Evolutionary conservation across 2,329 filamentous ascomycete genomes (phyloP).

Genomic region (Ramularia endophylla): DNA sequence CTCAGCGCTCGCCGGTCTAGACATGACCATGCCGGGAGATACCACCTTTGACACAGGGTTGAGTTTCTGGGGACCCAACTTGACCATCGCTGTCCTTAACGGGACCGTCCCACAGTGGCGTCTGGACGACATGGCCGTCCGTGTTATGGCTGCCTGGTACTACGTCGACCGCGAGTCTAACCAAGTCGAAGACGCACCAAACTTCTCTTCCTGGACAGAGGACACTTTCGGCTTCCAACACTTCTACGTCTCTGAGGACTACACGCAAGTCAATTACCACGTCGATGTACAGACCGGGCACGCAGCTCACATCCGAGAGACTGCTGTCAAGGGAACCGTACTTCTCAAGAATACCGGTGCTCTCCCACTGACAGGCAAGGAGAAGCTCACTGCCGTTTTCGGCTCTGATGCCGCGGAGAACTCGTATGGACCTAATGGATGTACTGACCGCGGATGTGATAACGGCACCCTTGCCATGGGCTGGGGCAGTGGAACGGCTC

Average conservation of each 20-base stretch:
- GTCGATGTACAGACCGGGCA: slow-evolving; percentile 80
- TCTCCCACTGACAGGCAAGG: slow-evolving; percentile 68
- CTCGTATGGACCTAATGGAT: slow-evolving; percentile 70
- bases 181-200: slow-evolving; percentile 51
- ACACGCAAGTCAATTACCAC: slow-evolving; percentile 66
- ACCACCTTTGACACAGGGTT: slow-evolving; percentile 62
- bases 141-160: slow-evolving; percentile 66
- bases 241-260: slow-evolving; percentile 54
- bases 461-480: slow-evolving; percentile 62
- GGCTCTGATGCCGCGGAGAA: slow-evolving; percentile 79
- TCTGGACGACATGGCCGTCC: slow-evolving; percentile 84
- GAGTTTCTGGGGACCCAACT: slow-evolving; percentile 58
- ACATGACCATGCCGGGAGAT: slow-evolving; percentile 79
- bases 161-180: slow-evolving; percentile 53
- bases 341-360: slow-evolving; percentile 78
- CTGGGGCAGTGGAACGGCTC: slow-evolving; percentile 57
- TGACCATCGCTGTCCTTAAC: slow-evolving; percentile 83
- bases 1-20: slow-evolving; percentile 54
- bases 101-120: slow-evolving; percentile 81
- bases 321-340: slow-evolving; percentile 75
- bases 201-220: slow-evolving; percentile 82
- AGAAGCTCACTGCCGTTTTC: slow-evolving; percentile 69
- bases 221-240: slow-evolving; percentile 70
- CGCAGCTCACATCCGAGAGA: slow-evolving; percentile 63
- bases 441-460: slow-evolving; percentile 59